Evolutionary conservation across 192 early-diverging fungal species (phyloP).

Genomic region (Backusella liffmaniae): DNA sequence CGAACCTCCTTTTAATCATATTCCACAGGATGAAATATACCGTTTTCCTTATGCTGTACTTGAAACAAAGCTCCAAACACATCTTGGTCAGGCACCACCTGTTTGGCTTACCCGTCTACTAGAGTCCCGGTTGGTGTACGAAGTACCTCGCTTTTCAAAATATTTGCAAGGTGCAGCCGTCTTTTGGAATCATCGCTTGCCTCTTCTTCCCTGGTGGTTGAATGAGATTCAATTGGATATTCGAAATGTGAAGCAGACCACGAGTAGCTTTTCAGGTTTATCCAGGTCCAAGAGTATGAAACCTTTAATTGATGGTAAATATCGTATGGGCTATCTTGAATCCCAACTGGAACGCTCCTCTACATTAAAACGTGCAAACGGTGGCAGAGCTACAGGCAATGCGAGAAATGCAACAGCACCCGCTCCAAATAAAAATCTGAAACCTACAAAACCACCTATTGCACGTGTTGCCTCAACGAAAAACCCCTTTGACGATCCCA

Average conservation of each 20-base stretch:
- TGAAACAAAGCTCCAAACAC: conserved; percentile 87
- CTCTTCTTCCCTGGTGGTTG: conserved; percentile 50
- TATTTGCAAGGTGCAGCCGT: conserved; percentile 45
- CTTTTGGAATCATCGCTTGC: conserved; percentile 41
- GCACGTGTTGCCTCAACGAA: background rate
- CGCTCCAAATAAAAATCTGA: background rate
- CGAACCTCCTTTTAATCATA: conserved; percentile 77
- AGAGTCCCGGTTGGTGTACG: conserved; percentile 38
- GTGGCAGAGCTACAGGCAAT: background rate
- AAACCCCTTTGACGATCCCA: conserved; percentile 31
- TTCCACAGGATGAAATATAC: conserved; percentile 59
- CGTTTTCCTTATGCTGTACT: conserved; percentile 87
- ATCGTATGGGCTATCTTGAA: conserved; percentile 39
- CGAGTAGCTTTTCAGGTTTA: conserved; percentile 48
- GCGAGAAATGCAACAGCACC: background rate
- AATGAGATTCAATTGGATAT: conserved; percentile 57
- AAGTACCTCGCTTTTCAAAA: conserved; percentile 50
- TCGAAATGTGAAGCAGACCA: conserved; percentile 63
- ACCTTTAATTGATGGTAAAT: conserved; percentile 35
- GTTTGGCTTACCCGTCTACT: conserved; percentile 82
- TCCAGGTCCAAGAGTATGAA: conserved; percentile 44
- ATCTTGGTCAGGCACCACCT: conserved; percentile 72
- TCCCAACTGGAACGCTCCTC: conserved; percentile 26
- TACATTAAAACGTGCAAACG: conserved; percentile 15
- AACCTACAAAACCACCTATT: background rate